Conservation (phyloP, 306 rosid genomes). For the Quercus suber region DNA sequence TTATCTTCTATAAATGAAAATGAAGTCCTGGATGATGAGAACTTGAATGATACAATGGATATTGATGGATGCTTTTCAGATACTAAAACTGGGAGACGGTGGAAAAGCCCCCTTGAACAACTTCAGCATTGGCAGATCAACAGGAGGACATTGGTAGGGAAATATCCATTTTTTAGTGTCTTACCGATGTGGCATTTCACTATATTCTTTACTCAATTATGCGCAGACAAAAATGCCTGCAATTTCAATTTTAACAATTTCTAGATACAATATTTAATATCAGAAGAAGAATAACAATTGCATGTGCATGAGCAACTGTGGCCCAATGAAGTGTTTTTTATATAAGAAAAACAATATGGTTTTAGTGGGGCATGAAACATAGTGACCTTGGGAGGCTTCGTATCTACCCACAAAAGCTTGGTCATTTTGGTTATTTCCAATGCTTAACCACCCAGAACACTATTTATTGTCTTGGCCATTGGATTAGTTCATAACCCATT, state of each 20-base stretch:
- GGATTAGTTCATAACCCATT: neutral
- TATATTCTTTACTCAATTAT: neutral
- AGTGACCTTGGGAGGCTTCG: neutral
- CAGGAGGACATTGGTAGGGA: conserved; percentile 52
- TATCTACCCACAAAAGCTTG: neutral
- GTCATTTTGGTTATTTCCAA: conserved; percentile 11
- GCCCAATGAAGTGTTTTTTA: neutral
- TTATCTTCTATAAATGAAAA: conserved; percentile 51
- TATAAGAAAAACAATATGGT: neutral
- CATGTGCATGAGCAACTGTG: neutral
- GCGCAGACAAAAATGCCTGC: neutral
- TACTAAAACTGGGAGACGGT: conserved; percentile 43
- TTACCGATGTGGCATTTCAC: neutral
- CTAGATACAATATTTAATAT: neutral
- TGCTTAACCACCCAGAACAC: neutral
- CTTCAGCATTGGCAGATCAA: conserved; percentile 63
- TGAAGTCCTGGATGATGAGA: conserved; percentile 47
- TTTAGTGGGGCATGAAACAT: neutral
- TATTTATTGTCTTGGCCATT: neutral
- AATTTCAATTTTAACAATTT: neutral
- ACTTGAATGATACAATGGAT: conserved; percentile 45
- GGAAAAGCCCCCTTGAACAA: conserved; percentile 57
- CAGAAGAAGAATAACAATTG: neutral
- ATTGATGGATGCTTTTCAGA: conserved; percentile 30
- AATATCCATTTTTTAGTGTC: neutral